Conservation (phyloP, 225 moss, liverwort and hornwort species). For the Neckera pumila region DNA sequence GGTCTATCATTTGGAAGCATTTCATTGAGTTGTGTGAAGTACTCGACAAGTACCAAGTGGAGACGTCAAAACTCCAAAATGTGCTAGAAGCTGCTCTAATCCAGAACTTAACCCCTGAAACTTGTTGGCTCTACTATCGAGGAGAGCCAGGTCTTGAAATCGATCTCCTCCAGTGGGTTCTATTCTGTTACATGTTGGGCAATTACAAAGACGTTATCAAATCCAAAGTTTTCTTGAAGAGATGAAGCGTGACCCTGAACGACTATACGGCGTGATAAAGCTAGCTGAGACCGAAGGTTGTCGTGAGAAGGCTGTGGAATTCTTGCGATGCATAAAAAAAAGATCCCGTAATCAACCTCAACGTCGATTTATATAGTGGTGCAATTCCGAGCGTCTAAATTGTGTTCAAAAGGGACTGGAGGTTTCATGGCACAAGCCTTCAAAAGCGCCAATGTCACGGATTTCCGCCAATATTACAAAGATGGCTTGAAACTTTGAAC, state of each 20-base stretch:
- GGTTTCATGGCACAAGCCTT: no score
- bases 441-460: no score
- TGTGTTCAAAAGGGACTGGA: no score
- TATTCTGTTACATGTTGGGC: background rate
- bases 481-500: background rate
- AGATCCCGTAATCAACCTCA: background rate
- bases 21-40: background rate
- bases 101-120: background rate
- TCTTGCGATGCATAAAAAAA: no score
- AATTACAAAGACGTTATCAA: background rate
- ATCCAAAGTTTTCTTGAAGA: background rate
- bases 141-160: background rate
- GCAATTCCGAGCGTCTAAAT: background rate
- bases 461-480: background rate
- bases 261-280: no score
- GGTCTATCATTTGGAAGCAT: background rate
- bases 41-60: background rate
- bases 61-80: no score
- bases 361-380: background rate
- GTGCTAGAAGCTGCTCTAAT: background rate
- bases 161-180: fast-evolving
- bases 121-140: background rate
- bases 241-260: background rate
- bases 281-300: background rate
- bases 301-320: background rate